A percentile compares a stretch with the other conserved stretches of the same genome.
phyloP scores from a whole-genome alignment of 192 early-diverging fungal genomes.

The Phlyctochytrium arcticum region DNA sequence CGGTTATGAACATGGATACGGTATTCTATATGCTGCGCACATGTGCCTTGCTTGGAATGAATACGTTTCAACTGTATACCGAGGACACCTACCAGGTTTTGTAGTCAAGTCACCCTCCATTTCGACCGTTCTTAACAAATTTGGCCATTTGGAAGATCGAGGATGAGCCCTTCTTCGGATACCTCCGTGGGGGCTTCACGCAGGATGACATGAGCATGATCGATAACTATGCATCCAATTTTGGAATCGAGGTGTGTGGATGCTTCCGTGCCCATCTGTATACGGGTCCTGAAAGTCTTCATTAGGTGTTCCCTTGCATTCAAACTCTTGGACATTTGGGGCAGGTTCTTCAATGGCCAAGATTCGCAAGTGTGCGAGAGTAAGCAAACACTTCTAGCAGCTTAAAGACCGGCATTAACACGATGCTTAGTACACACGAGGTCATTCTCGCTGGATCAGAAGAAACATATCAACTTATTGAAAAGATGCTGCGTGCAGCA shows the following conservation, averaged over 20 bases:
- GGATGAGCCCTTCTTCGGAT: constrained; percentile 29
- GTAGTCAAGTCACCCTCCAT: no score
- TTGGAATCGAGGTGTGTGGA: constrained; percentile 68
- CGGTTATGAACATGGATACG: constrained; percentile 58
- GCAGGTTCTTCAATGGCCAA: constrained; percentile 86
- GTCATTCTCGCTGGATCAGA: constrained; percentile 69
- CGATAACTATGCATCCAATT: constrained; percentile 71
- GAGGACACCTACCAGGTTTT: constrained; percentile 80
- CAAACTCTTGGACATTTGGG: constrained; percentile 88
- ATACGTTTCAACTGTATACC: constrained; percentile 86
- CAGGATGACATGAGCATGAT: constrained; percentile 65
- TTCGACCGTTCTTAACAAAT: no score
- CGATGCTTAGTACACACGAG: constrained; percentile 62
- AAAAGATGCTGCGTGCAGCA: constrained; percentile 64
- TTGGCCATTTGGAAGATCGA: constrained; percentile 17
- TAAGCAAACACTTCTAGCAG: not conserved
- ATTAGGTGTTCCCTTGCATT: constrained; percentile 77
- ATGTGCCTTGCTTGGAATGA: constrained; percentile 82
- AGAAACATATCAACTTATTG: constrained; percentile 75
- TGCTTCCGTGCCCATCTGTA: not conserved
- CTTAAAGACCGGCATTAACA: not conserved
- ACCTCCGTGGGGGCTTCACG: constrained; percentile 57
- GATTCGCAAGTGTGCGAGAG: constrained; percentile 71
- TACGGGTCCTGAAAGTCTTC: not conserved
- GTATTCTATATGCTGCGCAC: constrained; percentile 67